Evolutionary conservation across 495 filamentous ascomycete species (phyloP), one percentile per base, ranked within the genome.

Genomic region (Glarea lozoyensis): DNA sequence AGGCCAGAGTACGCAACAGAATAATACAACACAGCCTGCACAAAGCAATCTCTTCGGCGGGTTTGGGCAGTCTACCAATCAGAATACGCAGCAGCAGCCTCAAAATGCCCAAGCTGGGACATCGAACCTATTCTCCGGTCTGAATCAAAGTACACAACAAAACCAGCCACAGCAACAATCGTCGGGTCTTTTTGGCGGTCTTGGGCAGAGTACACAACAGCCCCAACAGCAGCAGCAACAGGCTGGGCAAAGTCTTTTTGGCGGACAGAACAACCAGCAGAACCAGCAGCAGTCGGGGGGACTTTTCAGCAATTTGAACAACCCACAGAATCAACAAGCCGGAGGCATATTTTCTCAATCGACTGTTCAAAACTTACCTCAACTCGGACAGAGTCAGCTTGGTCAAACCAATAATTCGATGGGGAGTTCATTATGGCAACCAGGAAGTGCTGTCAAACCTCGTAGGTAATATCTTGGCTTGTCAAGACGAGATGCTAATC

Each of bases 131-230:
- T 61, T 59, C 34, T 48, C 51, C 16, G 22, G 23, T 12, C 11
- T 36, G 9, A 25, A 10, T 37, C 59, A 47, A 38, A 64, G 45
- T 43, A 53, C 21, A 35, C 45, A 52, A 34, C 48, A 42, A 37
- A 37, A 32, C 13, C 43, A 55, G 31, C 51, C 56, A 38, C 41
- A 15, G 34, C 38, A 31, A 50, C 42, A 51, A 21, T n/a, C n/a
- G n/a, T n/a, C n/a, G n/a, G 50, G 58, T 34, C 37, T 73, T 15
- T 73, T 75, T 48, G 66, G 63, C 40, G 60, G 63, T 45, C 55
- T 58, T 20, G 67, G 68, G 40, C 66, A 72, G 50, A 68, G 67
- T 32, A 59, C 59, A 46, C 45, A 31, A 34, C 43, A 27, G 46
- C 46, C 33, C 58, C 60, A 60, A 42, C 54, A 62, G 16, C 38